Evolutionary conservation across 768 basidiomycete genomes (phyloP), one percentile per base, ranked within the genome.

Genomic region (Termitomyces sp.): DNA sequence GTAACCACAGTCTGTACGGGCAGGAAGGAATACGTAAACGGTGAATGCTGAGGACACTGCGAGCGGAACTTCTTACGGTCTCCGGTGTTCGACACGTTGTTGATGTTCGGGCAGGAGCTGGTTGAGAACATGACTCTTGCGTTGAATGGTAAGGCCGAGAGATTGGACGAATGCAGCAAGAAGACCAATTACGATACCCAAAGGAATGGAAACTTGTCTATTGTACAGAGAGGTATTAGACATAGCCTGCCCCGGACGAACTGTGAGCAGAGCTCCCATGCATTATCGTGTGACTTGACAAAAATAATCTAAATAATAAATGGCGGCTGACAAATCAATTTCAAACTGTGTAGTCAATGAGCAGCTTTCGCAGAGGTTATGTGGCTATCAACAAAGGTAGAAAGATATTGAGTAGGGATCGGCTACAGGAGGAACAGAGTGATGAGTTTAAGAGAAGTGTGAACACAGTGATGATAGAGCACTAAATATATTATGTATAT

Each of bases 121-220:
- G 66, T 95, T 91, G 49, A 86, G 73, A 48, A 96, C 81, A 78
- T 98, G 94, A 63, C 90, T 92, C 76, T 95, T 94, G 58, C 94
- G 85, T 68, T 96, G 94, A 54, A 98, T 85, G 25, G 94, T 95
- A 41, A 98, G 79, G 19, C 94, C 94, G 10, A 94, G 76, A 21
- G 89, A 91, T 71, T 96, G 94, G n/a, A 95, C 77, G 66, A 89
- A 91, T 5, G 88, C 91, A 16, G 92, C 89, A 12, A 92, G 68
- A 40, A 97, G 81, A 25, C 93, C 93, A 55, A 78, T 73, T 58
- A 75, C 57, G 50, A 83, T 82, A 39, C 80, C 81, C 37, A 80
- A 70, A 49, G 77, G 74, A 63, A 83, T 81, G 45, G 78, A 77
- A 42, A 78, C 68, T 52, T 69, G 67, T 49, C 67, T 68, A 54